Evolutionary conservation across 495 filamentous ascomycete species (phyloP), one percentile per base, ranked within the genome.

Genomic region (Tuber calosporum): DNA sequence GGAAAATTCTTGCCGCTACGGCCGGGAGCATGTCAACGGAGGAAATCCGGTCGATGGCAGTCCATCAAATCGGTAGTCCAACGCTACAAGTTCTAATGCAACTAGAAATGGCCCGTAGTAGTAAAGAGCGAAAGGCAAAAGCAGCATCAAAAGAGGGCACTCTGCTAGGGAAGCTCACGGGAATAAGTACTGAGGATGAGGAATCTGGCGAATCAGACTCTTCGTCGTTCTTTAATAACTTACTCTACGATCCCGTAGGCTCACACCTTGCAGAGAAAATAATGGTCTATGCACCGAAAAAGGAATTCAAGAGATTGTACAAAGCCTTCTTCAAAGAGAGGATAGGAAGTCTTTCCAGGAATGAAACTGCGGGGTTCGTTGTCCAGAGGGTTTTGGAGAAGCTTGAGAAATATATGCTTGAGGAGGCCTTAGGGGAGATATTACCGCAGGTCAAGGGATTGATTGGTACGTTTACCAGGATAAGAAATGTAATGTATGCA

Each of bases 211-310:
- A 39, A 38, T 78, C 79, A 70, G 76, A 83, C 2, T 19, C 69
- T 69, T 77, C 9, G 83, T 83, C 17, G 13, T 97, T 97, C 81
- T 87, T 97, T 81, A 91, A 91, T 75, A 89, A 91, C 45, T 86
- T 98, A 75, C 82, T 97, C 36, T 98, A 97, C 80, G 92, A 97
- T 79, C 84, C 91, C 0, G 88, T 97, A 37, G 96, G 96, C 6
- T 97, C 93, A 7, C 90, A 93, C 41, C 85, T 99, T 6, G 86
- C 97, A 17, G 95, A 99, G 81, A 91, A 89, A 2, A 89, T 99
- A 72, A 87, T 97, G 74, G 86, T 87, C 15, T 85, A 89, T 78
- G 90, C 90, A 40, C 93, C 94, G 0, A 93, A 92, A 40, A 96
- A 92, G 79, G 86, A 91, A 30, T 98, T 98, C 86, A 97, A 97